These are phyloP conservation scores for Bremia lactucae DNA, from an alignment of 352 stramenopile species.

Conservation along the genomic window DNA sequence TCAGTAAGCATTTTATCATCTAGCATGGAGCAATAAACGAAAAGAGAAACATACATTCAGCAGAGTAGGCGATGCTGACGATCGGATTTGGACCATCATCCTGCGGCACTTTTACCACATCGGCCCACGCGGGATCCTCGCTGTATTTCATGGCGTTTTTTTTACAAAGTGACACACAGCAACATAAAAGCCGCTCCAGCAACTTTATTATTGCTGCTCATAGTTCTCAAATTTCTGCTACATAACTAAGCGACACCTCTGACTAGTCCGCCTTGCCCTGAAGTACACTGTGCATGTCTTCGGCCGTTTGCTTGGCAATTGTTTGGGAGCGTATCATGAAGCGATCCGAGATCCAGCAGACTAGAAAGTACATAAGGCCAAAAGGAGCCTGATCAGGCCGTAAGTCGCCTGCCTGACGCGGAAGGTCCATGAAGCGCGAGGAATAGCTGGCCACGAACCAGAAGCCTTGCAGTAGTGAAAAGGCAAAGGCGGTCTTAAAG, in stretches of 20 bases:
- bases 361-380: slow-evolving; percentile 58
- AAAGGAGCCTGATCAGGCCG: slow-evolving; percentile 52
- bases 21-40: not conserved
- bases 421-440: slow-evolving; percentile 31
- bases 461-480: slow-evolving; percentile 57
- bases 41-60: slow-evolving; percentile 36
- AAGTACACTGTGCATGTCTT: slow-evolving; percentile 48
- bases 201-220: not conserved
- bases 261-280: slow-evolving; percentile 18
- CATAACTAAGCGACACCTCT: not conserved
- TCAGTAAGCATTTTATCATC: not conserved
- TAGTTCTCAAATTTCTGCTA: not conserved
- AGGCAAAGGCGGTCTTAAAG: slow-evolving; percentile 71
- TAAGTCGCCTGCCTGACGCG: slow-evolving; percentile 44
- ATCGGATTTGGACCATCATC: slow-evolving; percentile 71
- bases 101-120: slow-evolving; percentile 75
- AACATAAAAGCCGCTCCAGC: not conserved
- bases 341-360: slow-evolving; percentile 70
- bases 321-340: slow-evolving; percentile 70
- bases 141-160: slow-evolving; percentile 35
- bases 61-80: slow-evolving; percentile 70
- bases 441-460: slow-evolving; percentile 53
- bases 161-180: too few species aligned
- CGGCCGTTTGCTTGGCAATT: slow-evolving; percentile 47
- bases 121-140: slow-evolving; percentile 60